A percentile compares a stretch with the other conserved stretches of the same genome.
These are phyloP conservation scores for Theobroma grandiflorum DNA, from an alignment of 441 rosid genomes.

Conservation along the genomic window DNA sequence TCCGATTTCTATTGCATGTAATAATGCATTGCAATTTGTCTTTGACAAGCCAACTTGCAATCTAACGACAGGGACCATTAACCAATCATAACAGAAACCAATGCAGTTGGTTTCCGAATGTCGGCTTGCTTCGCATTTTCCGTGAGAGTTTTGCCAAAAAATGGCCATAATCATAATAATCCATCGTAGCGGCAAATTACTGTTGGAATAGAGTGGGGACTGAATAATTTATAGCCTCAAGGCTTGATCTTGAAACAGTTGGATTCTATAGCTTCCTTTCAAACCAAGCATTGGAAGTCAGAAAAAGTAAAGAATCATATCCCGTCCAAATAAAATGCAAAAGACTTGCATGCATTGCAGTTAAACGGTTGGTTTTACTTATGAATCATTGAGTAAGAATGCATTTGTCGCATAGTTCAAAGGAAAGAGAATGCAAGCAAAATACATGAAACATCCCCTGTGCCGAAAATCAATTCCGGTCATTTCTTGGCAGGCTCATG, in stretches of 20 bases:
- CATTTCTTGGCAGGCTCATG: not conserved
- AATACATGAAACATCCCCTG: not conserved
- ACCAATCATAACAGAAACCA: not conserved
- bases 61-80: not conserved
- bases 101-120: not conserved
- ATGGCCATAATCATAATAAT: not conserved
- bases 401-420: not conserved
- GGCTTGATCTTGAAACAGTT: constrained; percentile 13
- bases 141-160: not conserved
- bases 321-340: not conserved
- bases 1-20: not conserved
- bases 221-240: constrained; percentile 7
- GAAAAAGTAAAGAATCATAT: not conserved
- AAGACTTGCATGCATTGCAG: not conserved
- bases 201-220: not conserved
- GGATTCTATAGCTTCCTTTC: not conserved
- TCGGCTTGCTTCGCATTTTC: constrained; percentile 18
- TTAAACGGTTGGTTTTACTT: not conserved
- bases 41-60: constrained; percentile 19
- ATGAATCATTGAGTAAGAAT: not conserved
- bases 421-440: not conserved
- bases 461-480: not conserved
- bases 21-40: constrained; percentile 19
- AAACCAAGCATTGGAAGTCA: not conserved
- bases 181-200: not conserved